Percentiles rank a stretch among this genome's conserved stretches.
Evolutionary conservation across 345 rosid genomes (phyloP).

Genomic region (Pistacia atlantica): DNA sequence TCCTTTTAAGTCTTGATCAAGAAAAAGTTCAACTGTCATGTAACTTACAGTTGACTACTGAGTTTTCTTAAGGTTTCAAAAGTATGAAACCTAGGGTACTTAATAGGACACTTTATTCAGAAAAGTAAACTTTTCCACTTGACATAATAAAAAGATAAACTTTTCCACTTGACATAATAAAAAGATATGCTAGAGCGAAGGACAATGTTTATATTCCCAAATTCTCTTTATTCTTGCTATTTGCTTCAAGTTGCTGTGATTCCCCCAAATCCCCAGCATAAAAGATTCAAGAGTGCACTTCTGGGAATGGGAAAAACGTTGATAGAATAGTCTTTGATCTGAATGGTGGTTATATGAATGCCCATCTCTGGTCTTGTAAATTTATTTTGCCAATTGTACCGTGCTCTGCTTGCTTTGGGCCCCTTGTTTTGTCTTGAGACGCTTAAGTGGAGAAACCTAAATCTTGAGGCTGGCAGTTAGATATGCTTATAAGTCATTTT

Average conservation of each 20-base stretch:
- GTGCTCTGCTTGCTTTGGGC: background rate
- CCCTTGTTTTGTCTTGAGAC: background rate
- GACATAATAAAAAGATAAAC: background rate
- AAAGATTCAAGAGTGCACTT: constrained; percentile 8
- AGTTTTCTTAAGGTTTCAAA: background rate
- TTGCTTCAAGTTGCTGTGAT: background rate
- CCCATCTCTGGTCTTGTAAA: background rate
- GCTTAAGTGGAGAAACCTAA: background rate
- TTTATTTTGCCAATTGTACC: background rate
- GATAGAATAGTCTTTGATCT: background rate
- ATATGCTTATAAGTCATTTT: background rate
- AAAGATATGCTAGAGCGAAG: background rate
- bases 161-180: background rate
- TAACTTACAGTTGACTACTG: background rate
- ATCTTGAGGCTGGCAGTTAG: background rate
- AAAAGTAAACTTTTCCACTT: background rate
- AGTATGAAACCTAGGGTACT: background rate
- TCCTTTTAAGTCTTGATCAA: background rate
- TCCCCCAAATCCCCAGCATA: background rate
- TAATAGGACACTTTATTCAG: background rate
- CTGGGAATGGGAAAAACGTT: background rate
- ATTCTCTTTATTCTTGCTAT: background rate
- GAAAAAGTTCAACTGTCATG: background rate
- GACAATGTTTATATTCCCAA: background rate
- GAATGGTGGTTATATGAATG: background rate